Base-by-base conservation (phyloP, 345 rosid genomes). In the Abelmoschus esculentus region DNA sequence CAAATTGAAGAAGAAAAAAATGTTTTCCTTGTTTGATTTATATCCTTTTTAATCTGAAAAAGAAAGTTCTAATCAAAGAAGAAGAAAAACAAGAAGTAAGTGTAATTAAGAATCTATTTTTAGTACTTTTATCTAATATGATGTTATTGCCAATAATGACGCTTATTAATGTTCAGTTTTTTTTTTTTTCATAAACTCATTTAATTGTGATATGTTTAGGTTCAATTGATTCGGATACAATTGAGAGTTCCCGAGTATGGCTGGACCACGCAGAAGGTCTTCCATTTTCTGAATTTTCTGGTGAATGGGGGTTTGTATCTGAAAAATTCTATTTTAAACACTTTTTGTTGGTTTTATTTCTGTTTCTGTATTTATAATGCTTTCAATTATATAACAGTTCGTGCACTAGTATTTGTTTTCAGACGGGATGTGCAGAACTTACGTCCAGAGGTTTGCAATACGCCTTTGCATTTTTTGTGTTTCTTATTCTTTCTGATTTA, bases 211-310 rank as follows among this genome's bases (percentile, higher is more conserved):
- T 68, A 12, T 14, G 28, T 53, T 29, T 73, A 92, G 98, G 82
- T 92, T 83, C 98, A 92, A 86, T 71, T 92, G 50, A 78, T 90
- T 60, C 83, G 98, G 65, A 92, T 92, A 73, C 96, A 92, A 75
- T 71, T 90, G 75, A 80, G 97, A 79, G 98, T 92, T 78, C 98
- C 98, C 0, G 98, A 92, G 83, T 90, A 88, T 38, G 98, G 98
- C 8, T 92, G 97, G 98, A 92, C 98, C 44, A 92, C 93, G 12
- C 98, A 90, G 79, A 92, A 92, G 84, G 97, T 92, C 73, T 92
- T 92, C 62, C 97, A 92, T 80, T 85, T 92, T 76, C 92, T 92
- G 75, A 92, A 92, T 82, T 89, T 92, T 85, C 73, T 92, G 42
- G 98, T 92, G 31, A 92, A 90, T 72, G 93, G 89, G 75, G 93